Percentiles rank a stretch among this genome's conserved stretches.
These are phyloP conservation scores for Hirsutella minnesotensis DNA, from an alignment of 2,329 filamentous ascomycete species.

Conservation along the genomic window DNA sequence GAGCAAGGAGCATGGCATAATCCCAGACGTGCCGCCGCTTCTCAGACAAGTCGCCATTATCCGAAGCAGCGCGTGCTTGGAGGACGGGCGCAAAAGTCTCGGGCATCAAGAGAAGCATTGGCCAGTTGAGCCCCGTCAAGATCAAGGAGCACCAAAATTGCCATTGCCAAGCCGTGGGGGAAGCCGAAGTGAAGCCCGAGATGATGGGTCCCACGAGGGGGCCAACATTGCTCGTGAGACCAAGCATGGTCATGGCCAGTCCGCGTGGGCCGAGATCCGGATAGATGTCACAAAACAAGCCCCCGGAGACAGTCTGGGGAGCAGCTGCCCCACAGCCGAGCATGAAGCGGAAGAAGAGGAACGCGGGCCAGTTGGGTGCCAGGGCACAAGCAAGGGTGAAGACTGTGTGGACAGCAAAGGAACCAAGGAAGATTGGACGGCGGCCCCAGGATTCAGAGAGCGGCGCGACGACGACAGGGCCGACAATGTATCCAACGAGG, in stretches of 20 bases:
- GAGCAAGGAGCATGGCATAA: neutral
- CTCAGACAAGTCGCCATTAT: neutral
- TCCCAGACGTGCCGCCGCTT: neutral
- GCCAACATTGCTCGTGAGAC: conserved; percentile 8
- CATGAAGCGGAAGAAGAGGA: conserved; percentile 30
- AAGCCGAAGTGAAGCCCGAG: conserved; percentile 4
- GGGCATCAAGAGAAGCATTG: conserved; percentile 18
- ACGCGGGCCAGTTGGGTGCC: conserved; percentile 26
- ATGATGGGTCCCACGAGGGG: conserved; percentile 4
- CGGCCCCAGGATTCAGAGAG: conserved; percentile 28
- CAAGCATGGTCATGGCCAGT: conserved; percentile 23
- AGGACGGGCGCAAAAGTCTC: conserved; percentile 12
- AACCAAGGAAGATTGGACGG: conserved; percentile 29
- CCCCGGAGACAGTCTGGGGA: conserved; percentile 28
- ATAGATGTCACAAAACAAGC: conserved; percentile 33
- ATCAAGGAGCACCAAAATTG: conserved; percentile 5
- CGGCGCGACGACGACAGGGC: conserved; percentile 27
- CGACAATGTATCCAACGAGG: conserved; percentile 14
- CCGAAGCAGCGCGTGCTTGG: conserved; percentile 10
- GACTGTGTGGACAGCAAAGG: conserved; percentile 30
- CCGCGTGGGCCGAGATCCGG: conserved; percentile 17
- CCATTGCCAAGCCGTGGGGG: conserved; percentile 4
- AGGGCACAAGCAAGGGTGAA: conserved; percentile 29
- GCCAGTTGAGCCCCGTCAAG: conserved; percentile 3
- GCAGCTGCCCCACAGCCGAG: conserved; percentile 26